These are phyloP conservation scores for Crithidia acanthocephali DNA, from an alignment of 208 protist species.

Conservation along the genomic window DNA sequence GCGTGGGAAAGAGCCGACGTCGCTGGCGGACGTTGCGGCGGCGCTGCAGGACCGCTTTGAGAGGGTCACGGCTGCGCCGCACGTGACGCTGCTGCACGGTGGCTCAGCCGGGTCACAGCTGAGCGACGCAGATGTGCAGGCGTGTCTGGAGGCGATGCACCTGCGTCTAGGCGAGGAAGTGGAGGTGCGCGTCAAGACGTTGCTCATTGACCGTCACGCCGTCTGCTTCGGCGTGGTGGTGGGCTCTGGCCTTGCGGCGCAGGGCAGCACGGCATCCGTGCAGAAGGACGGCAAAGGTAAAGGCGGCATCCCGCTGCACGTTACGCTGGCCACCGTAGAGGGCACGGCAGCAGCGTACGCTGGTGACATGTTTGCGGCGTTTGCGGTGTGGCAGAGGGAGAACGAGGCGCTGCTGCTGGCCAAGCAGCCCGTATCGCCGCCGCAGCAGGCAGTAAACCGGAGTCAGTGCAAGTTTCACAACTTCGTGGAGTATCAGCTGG, in stretches of 20 bases:
- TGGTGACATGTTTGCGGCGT: constrained; percentile 60
- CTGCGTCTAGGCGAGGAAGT: constrained; percentile 41
- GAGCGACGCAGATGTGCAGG: neutral
- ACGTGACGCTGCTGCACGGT: constrained; percentile 72
- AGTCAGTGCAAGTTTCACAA: constrained; percentile 89
- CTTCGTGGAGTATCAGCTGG: constrained; percentile 53
- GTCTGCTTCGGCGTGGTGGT: constrained; percentile 52
- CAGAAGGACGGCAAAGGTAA: constrained; percentile 7
- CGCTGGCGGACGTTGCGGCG: constrained; percentile 11
- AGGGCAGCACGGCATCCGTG: constrained; percentile 6
- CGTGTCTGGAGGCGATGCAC: constrained; percentile 25
- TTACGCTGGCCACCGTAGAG: constrained; percentile 56
- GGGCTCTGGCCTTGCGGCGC: neutral
- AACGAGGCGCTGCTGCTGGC: constrained; percentile 47
- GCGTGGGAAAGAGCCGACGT: constrained; percentile 22
- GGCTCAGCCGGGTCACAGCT: neutral
- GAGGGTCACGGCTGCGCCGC: constrained; percentile 26
- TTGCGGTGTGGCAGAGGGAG: constrained; percentile 54
- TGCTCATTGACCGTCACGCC: constrained; percentile 77
- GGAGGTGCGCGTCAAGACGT: constrained; percentile 36
- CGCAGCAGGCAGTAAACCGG: constrained; percentile 39
- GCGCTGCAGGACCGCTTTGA: constrained; percentile 69
- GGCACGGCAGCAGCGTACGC: constrained; percentile 47
- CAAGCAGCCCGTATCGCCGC: no score
- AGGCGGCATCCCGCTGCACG: constrained; percentile 49